Evolutionary conservation across 75 land plant genomes (phyloP).

Genomic region (Picea glauca): DNA sequence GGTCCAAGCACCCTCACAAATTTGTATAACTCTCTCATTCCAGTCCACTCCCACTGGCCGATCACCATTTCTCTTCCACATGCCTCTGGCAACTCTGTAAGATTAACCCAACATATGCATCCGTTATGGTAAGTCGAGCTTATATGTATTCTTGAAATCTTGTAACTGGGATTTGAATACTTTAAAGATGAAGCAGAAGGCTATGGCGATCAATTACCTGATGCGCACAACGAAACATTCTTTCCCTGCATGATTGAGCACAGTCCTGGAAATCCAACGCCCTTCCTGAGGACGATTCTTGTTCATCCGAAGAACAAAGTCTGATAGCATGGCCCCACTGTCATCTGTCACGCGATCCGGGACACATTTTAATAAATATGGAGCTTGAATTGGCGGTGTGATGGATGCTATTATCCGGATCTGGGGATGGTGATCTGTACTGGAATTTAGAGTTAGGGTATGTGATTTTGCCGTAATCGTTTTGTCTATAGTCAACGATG

Average conservation of each 20-base stretch:
- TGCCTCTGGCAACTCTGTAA: slow-evolving; percentile 65
- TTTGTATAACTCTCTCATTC: slow-evolving; percentile 78
- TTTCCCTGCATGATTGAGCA: slow-evolving; percentile 77
- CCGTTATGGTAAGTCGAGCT: too few species aligned
- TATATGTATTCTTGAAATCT: too few species aligned
- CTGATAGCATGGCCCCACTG: slow-evolving; percentile 86
- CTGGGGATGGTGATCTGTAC: neutral
- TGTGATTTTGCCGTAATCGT: slow-evolving; percentile 18
- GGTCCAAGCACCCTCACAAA: slow-evolving; percentile 83
- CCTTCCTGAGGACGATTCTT: slow-evolving; percentile 77
- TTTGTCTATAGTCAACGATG: slow-evolving; percentile 49
- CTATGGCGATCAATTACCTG: slow-evolving; percentile 24
- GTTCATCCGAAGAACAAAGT: slow-evolving; percentile 63
- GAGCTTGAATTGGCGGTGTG: slow-evolving; percentile 85
- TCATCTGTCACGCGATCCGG: slow-evolving; percentile 94
- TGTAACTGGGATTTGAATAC: too few species aligned
- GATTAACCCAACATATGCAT: too few species aligned
- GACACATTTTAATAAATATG: slow-evolving; percentile 79
- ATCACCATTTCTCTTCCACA: slow-evolving; percentile 79
- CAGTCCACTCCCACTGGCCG: slow-evolving; percentile 69
- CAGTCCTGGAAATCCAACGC: slow-evolving; percentile 88
- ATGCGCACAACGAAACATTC: slow-evolving; percentile 88
- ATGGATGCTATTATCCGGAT: slow-evolving; percentile 42
- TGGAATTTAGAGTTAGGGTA: neutral
- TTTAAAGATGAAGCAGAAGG: neutral